Base-by-base conservation (phyloP, 129 eudicot genomes). In the Centella asiatica region DNA sequence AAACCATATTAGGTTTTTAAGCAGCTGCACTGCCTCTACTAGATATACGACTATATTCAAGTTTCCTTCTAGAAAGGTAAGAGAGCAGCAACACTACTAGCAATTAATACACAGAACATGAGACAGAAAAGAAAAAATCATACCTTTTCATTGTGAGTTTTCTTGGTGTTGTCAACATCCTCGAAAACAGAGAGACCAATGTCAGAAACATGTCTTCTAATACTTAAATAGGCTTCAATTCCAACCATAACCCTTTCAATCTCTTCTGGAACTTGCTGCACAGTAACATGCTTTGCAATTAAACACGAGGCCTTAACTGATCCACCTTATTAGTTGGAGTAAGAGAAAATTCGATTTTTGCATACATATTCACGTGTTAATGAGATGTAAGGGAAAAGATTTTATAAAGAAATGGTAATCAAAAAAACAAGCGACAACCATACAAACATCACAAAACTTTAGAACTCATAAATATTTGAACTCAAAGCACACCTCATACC, bases 261-360 rank as follows among this genome's bases (percentile, higher is more conserved):
- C 82, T 93, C 99, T 68, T 93, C 99, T 1, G 99, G 96, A 26
- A 80, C 95, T 93, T 93, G 99, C 99, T 92, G 85, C 80, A 76
- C 47, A 64, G 37, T 5, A 75, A 72, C 13, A 63, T 12, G 47
- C 22, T 56, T 31, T 29, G 10, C 32, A 59, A 65, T 57, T 44
- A 73, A 69, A 76, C 42, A 61, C 20, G 44, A 8, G 31, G 5
- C 50, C 57, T 23, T 52, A 32, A 52, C 26, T n/a, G 19, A 44
- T 44, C 48, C n/a, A 44, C 15, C 48, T 44, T 44, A 11, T 44
- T 12, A 44, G n/a, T n/a, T 34, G 39, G 39, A 34, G 39, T 4
- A 34, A 34, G 5, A 34, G 4, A 3, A 34, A 3, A 34, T 34
- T 50, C 24, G 4, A 1, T 10, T 45, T 45, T n/a, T n/a, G n/a